Conservation (phyloP, 176 grass and related monocot genomes). For the Echinochloa phyllopogon region DNA sequence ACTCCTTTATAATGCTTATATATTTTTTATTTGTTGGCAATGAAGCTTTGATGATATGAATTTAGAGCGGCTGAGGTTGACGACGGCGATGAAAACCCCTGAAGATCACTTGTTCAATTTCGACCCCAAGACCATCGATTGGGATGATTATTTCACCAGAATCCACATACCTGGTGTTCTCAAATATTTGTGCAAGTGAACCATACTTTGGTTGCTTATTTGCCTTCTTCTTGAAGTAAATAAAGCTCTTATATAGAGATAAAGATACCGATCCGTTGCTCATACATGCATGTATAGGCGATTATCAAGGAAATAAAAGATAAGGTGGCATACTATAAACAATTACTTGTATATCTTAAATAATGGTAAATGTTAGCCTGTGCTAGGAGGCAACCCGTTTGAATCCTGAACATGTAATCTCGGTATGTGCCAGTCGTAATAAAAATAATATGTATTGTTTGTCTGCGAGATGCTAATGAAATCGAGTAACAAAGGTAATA, state of each 20-base stretch:
- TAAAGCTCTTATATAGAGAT: background rate
- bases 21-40: background rate
- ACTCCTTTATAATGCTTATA: background rate
- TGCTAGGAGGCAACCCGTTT: background rate
- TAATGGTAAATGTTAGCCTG: background rate
- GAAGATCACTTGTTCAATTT: slow-evolving; percentile 43
- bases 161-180: slow-evolving; percentile 61
- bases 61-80: slow-evolving; percentile 48
- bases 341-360: background rate
- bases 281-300: slow-evolving; percentile 2
- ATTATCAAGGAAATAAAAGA: background rate
- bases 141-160: slow-evolving; percentile 57
- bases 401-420: background rate
- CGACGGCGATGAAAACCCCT: slow-evolving; percentile 10
- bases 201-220: too few species aligned
- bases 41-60: slow-evolving; percentile 63
- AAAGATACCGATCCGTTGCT: background rate
- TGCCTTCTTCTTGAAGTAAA: background rate
- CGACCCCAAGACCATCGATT: slow-evolving; percentile 53
- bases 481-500: too few species aligned
- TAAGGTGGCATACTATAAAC: background rate
- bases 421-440: background rate
- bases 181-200: slow-evolving; percentile 59
- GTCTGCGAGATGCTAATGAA: too few species aligned
- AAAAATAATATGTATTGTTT: background rate